Conservation (phyloP, 805 yeast species). For the Candida sithepensis region DNA sequence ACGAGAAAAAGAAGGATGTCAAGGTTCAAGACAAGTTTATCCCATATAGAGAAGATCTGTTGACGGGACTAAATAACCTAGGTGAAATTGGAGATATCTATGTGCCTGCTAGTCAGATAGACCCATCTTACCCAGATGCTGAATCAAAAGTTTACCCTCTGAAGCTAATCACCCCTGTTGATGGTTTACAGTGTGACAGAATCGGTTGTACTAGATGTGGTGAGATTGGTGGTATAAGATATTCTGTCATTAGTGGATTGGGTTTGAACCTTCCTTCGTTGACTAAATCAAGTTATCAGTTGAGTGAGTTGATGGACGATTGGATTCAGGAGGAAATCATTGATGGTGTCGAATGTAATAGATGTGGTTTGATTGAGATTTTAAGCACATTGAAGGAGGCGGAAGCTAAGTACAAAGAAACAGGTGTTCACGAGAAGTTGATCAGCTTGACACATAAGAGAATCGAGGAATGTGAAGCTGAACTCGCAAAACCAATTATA, state of each 20-base stretch:
- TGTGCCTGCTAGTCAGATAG: slow-evolving; percentile 73
- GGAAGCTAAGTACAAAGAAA: slow-evolving; percentile 22
- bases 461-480: slow-evolving; percentile 45
- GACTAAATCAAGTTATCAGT: slow-evolving; percentile 38
- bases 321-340: slow-evolving; percentile 82
- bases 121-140: slow-evolving; percentile 55
- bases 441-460: slow-evolving; percentile 40
- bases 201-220: slow-evolving; percentile 91
- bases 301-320: slow-evolving; percentile 53
- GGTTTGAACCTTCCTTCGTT: slow-evolving; percentile 62
- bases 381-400: slow-evolving; percentile 44
- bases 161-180: slow-evolving; percentile 80
- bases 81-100: slow-evolving; percentile 63
- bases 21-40: slow-evolving; percentile 27
- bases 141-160: slow-evolving; percentile 46
- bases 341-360: slow-evolving; percentile 90
- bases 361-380: slow-evolving; percentile 77
- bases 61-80: slow-evolving; percentile 40
- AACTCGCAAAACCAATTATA: slow-evolving; percentile 63
- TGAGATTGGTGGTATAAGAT: slow-evolving; percentile 88
- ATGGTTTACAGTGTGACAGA: slow-evolving; percentile 83
- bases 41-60: slow-evolving; percentile 26
- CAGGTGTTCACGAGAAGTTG: slow-evolving; percentile 16
- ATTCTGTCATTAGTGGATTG: slow-evolving; percentile 71
- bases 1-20: slow-evolving; percentile 18